Conservation (phyloP, 2,329 filamentous ascomycete genomes). For the Colletotrichum plurivorum region DNA sequence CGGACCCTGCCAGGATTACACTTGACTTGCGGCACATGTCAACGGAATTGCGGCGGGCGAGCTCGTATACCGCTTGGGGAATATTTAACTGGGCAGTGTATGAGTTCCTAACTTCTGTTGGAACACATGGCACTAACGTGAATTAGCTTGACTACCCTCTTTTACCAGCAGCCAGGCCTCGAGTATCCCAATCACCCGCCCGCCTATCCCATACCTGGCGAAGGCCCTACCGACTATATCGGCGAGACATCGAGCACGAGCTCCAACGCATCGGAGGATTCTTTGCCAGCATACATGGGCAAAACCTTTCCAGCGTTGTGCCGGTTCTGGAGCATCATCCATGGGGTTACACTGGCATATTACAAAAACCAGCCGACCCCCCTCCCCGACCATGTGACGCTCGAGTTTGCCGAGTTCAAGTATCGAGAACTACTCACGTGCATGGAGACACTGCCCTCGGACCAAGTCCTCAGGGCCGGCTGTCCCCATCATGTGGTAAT, state of each 20-base stretch:
- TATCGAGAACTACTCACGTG: constrained; percentile 57
- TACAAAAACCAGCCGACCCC: constrained; percentile 40
- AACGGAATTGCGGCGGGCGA: constrained; percentile 32
- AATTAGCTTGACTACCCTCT: constrained; percentile 48
- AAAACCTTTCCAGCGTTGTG: constrained; percentile 50
- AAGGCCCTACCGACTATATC: neutral
- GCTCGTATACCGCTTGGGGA: constrained; percentile 47
- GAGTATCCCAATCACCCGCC: constrained; percentile 34
- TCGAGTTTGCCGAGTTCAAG: constrained; percentile 52
- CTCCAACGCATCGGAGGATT: neutral
- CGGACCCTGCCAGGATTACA: constrained; percentile 16
- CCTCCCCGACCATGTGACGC: constrained; percentile 23
- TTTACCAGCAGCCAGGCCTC: constrained; percentile 51
- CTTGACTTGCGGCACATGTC: constrained; percentile 34
- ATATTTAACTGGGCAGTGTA: constrained; percentile 56
- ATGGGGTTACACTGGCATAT: constrained; percentile 49
- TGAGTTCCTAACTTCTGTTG: neutral
- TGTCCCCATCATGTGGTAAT: constrained; percentile 52
- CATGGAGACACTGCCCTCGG: constrained; percentile 49
- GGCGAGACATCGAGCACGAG: neutral
- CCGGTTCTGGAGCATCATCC: constrained; percentile 55
- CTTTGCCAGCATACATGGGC: constrained; percentile 42
- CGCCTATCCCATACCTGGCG: constrained; percentile 43
- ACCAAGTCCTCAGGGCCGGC: constrained; percentile 44
- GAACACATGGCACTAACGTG: neutral